Conservation (phyloP, 345 rosid genomes). For the Ailanthus altissimus region DNA sequence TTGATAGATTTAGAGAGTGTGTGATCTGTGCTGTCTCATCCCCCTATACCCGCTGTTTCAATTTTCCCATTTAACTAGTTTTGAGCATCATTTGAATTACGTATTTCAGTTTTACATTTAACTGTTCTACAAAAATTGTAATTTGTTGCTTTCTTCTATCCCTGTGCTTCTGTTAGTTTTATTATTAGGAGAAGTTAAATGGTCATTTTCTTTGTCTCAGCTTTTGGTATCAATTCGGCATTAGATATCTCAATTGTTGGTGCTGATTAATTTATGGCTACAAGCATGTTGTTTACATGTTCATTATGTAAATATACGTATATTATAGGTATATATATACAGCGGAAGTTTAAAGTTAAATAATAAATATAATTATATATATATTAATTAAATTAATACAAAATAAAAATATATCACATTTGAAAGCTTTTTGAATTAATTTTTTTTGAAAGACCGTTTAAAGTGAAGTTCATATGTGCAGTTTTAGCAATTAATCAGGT, state of each 20-base stretch:
- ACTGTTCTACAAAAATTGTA: constrained; percentile 27
- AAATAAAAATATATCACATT: no score
- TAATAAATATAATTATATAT: no score
- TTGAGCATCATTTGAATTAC: constrained; percentile 24
- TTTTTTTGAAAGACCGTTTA: no score
- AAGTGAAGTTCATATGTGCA: no score
- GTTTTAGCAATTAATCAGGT: no score
- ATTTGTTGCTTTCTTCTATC: constrained; percentile 16
- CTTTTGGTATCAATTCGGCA: not conserved
- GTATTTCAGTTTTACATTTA: not conserved
- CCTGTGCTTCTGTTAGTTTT: constrained; percentile 20
- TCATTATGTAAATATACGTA: no score
- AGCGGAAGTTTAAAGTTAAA: no score
- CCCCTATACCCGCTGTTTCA: not conserved
- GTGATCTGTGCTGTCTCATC: constrained; percentile 6
- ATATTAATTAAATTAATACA: no score
- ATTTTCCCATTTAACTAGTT: constrained; percentile 13
- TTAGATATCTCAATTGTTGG: not conserved
- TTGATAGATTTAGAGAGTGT: not conserved
- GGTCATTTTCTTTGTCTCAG: not conserved
- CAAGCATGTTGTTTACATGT: no score
- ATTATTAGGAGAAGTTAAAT: constrained; percentile 12
- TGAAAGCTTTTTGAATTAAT: no score
- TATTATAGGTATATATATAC: no score
- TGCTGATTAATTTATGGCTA: no score